phyloP scores from a whole-genome alignment of 805 yeast species.

The Candida peoriensis region DNA sequence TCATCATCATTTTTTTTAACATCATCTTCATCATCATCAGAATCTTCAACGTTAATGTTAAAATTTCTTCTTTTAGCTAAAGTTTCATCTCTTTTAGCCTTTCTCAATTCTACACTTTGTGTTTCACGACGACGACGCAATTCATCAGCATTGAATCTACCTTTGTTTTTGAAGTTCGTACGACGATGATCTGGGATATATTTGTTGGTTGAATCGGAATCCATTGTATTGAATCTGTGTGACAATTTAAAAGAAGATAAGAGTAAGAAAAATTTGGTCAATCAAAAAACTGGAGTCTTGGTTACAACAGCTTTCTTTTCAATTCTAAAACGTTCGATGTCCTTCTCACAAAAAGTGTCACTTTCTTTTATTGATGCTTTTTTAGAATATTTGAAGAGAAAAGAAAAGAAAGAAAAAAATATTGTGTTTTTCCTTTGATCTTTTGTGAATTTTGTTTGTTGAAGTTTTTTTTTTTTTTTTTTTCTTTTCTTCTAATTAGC shows the following conservation, averaged over 20 bases:
- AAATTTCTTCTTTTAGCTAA: constrained; percentile 90
- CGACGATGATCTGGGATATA: constrained; percentile 97
- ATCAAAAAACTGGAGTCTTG: too few species aligned
- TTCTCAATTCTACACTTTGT: constrained; percentile 93
- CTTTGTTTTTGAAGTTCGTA: constrained; percentile 91
- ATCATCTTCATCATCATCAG: constrained; percentile 48
- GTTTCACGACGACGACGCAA: constrained; percentile 96
- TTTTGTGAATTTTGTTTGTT: too few species aligned
- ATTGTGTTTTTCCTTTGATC: too few species aligned
- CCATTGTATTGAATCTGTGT: constrained; percentile 45
- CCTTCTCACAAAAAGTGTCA: too few species aligned
- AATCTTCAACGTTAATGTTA: constrained; percentile 43
- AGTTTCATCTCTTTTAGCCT: constrained; percentile 94
- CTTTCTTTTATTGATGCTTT: too few species aligned
- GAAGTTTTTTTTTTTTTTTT: too few species aligned
- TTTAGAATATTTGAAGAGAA: too few species aligned
- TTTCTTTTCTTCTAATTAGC: too few species aligned
- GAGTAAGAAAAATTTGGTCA: not conserved
- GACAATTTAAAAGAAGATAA: not conserved
- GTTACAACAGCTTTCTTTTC: not conserved
- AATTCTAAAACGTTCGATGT: not conserved
- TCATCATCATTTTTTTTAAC: constrained; percentile 28
- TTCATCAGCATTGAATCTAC: constrained; percentile 91
- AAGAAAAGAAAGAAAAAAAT: too few species aligned
- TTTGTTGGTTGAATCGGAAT: constrained; percentile 68